Percentiles rank a stretch among this genome's conserved stretches.
phyloP scores from a whole-genome alignment of 2,329 filamentous ascomycete genomes.

The Sclerotinia minor region DNA sequence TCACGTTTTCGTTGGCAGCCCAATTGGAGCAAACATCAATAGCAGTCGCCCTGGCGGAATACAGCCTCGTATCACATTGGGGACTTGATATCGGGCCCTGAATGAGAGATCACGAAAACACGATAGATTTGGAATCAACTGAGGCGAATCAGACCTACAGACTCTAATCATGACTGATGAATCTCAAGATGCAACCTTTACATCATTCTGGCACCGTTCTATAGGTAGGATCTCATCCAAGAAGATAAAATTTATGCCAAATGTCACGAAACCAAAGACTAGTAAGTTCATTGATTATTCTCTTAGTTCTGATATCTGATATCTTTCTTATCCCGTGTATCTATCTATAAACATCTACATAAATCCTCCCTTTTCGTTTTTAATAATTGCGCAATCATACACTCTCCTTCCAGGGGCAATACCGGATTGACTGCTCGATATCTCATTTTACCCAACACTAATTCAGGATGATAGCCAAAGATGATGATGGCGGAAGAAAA shows the following conservation, averaged over 20 bases:
- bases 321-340: not conserved
- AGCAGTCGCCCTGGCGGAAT: not conserved
- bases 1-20: not conserved
- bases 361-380: not conserved
- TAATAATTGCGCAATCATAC: not conserved
- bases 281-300: not conserved
- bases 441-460: not conserved
- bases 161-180: conserved; percentile 5
- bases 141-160: not conserved
- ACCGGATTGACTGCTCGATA: not conserved
- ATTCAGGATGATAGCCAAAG: conserved; percentile 21
- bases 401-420: not conserved
- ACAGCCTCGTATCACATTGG: not conserved
- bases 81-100: not conserved
- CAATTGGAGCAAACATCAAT: not conserved
- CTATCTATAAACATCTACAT: not conserved
- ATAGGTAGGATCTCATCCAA: conserved; percentile 25
- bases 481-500: conserved; percentile 20
- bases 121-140: not conserved
- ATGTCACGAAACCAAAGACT: conserved; percentile 11
- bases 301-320: too few relatives aligned
- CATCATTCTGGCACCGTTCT: conserved; percentile 27
- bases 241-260: conserved; percentile 26
- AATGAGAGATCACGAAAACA: not conserved
- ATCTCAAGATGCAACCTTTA: conserved; percentile 19